A percentile compares a stretch with the other conserved stretches of the same genome.
Evolutionary conservation across 768 basidiomycete genomes (phyloP).

Genomic region (Agaricus subrufescens): DNA sequence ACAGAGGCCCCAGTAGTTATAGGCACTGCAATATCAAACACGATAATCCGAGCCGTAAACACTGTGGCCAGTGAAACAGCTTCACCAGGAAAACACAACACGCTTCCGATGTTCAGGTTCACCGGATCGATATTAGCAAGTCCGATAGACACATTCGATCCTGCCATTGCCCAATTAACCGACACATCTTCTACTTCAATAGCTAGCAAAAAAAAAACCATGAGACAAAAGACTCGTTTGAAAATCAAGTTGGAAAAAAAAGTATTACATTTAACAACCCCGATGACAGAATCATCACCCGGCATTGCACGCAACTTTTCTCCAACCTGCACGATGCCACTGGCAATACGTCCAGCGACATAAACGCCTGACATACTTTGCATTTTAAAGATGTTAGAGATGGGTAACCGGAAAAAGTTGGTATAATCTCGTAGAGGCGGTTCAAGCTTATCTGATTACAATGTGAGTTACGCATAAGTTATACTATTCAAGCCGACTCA

Average conservation of each 20-base stretch:
- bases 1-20: slow-evolving; percentile 86
- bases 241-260: background rate
- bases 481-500: slow-evolving; percentile 19
- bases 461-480: background rate
- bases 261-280: slow-evolving; percentile 61
- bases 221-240: background rate
- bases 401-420: slow-evolving; percentile 77
- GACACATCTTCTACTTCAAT: slow-evolving; percentile 80
- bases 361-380: slow-evolving; percentile 68
- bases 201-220: slow-evolving; percentile 36
- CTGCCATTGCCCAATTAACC: slow-evolving; percentile 86
- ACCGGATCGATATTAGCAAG: slow-evolving; percentile 82
- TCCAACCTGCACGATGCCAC: slow-evolving; percentile 89
- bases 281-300: slow-evolving; percentile 75
- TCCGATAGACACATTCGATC: slow-evolving; percentile 83
- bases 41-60: slow-evolving; percentile 86
- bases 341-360: slow-evolving; percentile 79
- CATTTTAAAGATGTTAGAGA: slow-evolving; percentile 94
- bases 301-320: slow-evolving; percentile 84
- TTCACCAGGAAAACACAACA: slow-evolving; percentile 73
- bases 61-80: slow-evolving; percentile 70
- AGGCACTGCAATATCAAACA: slow-evolving; percentile 90
- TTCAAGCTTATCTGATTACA: slow-evolving; percentile 62
- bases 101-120: slow-evolving; percentile 82
- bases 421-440: slow-evolving; percentile 77